phyloP scores from a whole-genome alignment of 805 yeast species.

The Myxozyma neglecta region DNA sequence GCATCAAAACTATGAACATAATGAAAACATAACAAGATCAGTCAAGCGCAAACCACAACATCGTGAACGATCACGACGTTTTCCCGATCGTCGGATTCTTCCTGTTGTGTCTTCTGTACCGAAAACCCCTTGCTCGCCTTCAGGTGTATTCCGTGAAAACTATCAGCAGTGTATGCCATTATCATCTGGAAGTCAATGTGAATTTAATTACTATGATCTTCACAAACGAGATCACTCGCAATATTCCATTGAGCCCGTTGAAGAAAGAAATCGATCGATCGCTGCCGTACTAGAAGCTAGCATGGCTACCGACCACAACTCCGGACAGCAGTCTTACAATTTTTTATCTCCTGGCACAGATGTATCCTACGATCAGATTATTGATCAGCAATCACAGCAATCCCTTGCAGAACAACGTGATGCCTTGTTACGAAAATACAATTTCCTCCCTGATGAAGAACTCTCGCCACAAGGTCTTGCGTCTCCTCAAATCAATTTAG shows the following conservation, averaged over 20 bases:
- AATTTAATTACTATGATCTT: neutral
- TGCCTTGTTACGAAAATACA: conserved; percentile 7
- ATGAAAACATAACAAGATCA: neutral
- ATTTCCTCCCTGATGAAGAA: conserved; percentile 17
- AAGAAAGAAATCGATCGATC: conserved; percentile 4
- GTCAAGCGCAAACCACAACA: neutral
- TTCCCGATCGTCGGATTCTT: neutral
- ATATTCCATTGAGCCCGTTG: neutral
- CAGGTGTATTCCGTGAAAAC: neutral
- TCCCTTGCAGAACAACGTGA: conserved; percentile 12
- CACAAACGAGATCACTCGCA: conserved; percentile 1
- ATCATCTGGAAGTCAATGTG: neutral
- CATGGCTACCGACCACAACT: neutral
- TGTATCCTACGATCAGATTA: neutral
- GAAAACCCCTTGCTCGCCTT: conserved; percentile 1
- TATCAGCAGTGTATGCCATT: neutral
- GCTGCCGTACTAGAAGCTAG: neutral
- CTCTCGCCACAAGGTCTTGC: neutral
- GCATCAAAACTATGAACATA: neutral
- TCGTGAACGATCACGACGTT: neutral
- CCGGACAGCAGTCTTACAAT: neutral
- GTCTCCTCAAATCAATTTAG: neutral
- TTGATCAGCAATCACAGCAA: conserved; percentile 1
- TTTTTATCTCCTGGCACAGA: neutral
- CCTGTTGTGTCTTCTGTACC: conserved; percentile 6